Percentiles rank a stretch among this genome's conserved stretches.
phyloP scores from a whole-genome alignment of 2,329 filamentous ascomycete genomes.

The Fusarium nematophilum region DNA sequence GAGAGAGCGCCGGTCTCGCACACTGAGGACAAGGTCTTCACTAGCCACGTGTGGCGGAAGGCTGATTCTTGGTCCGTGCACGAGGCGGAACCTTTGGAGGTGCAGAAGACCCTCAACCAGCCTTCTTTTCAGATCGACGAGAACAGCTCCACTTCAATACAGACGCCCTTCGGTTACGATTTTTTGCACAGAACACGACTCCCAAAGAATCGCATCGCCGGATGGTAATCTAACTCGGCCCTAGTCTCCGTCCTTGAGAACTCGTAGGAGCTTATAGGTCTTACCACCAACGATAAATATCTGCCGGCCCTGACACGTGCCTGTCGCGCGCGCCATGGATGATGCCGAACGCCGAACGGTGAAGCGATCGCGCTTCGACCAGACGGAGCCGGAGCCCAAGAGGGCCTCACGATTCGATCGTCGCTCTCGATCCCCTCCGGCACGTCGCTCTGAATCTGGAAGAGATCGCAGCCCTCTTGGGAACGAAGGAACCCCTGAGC shows the following conservation, averaged over 20 bases:
- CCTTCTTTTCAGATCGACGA: slow-evolving; percentile 22
- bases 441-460: slow-evolving; percentile 71
- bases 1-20: slow-evolving; percentile 19
- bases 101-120: slow-evolving; percentile 17
- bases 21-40: slow-evolving; percentile 1
- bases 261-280: not conserved
- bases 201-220: slow-evolving; percentile 5
- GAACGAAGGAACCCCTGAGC: slow-evolving; percentile 56
- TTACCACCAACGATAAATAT: not conserved
- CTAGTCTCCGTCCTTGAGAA: not conserved
- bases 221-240: not conserved
- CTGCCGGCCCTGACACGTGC: slow-evolving; percentile 6
- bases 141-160: slow-evolving; percentile 33
- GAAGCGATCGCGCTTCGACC: slow-evolving; percentile 95
- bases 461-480: slow-evolving; percentile 84
- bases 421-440: slow-evolving; percentile 85
- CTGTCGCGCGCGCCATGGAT: slow-evolving; percentile 62
- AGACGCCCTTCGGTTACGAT: slow-evolving; percentile 25
- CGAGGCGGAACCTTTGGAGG: slow-evolving; percentile 5
- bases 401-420: slow-evolving; percentile 87
- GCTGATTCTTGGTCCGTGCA: slow-evolving; percentile 22
- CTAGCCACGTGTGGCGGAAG: slow-evolving; percentile 35
- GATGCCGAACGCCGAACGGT: slow-evolving; percentile 77
- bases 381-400: slow-evolving; percentile 84
- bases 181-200: slow-evolving; percentile 15